phyloP scores from a whole-genome alignment of 768 basidiomycete species.

The Leccinum fibrillosum region DNA sequence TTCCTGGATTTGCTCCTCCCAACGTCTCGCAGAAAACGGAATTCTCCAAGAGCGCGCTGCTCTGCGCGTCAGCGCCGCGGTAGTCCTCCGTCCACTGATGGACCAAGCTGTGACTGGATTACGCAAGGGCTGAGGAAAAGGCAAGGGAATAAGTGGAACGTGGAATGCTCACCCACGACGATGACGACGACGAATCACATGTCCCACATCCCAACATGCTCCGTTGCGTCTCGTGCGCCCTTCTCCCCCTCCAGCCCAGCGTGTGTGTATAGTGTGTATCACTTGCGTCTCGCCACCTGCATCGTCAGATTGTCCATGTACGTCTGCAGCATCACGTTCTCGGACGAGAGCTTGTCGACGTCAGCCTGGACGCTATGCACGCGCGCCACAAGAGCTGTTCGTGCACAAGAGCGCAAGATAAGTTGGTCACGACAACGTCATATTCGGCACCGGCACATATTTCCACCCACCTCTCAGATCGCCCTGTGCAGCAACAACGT shows the following conservation, averaged over 20 bases:
- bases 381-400: conserved; percentile 59
- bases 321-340: conserved; percentile 81
- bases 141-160: not conserved
- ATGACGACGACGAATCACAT: not conserved
- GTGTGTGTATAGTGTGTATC: conserved; percentile 14
- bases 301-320: conserved; percentile 88
- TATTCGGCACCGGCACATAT: not conserved
- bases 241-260: not conserved
- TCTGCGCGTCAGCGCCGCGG: not conserved
- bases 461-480: conserved; percentile 64
- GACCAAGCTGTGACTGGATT: not conserved
- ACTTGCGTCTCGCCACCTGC: conserved; percentile 81
- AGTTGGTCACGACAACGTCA: not conserved
- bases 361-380: conserved; percentile 72
- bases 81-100: not conserved
- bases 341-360: conserved; percentile 74
- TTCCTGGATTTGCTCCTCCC: not conserved
- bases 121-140: not conserved
- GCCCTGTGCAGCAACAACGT: conserved; percentile 70
- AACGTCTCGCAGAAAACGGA: not conserved
- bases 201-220: not conserved
- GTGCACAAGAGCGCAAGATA: not conserved
- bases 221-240: not conserved
- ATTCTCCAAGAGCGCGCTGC: not conserved
- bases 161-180: not conserved